Percentiles rank a stretch among this genome's conserved stretches.
Conservation (phyloP, 2,329 filamentous ascomycete species). For the Aspergillus sp. region DNA sequence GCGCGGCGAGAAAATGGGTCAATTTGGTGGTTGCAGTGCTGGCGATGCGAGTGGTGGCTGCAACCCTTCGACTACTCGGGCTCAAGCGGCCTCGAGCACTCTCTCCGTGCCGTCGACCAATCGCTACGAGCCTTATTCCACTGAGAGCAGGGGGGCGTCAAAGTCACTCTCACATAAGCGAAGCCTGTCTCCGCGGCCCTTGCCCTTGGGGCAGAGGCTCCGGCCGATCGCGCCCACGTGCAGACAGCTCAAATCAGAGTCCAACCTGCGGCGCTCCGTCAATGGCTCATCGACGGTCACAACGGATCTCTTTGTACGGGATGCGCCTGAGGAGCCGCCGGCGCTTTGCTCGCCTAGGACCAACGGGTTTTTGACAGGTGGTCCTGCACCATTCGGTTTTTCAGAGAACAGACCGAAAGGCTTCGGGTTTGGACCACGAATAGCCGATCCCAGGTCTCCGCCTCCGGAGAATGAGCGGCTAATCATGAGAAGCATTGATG, state of each 20-base stretch:
- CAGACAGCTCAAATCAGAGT: slow-evolving; percentile 10
- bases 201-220: slow-evolving; percentile 31
- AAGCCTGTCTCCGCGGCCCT: slow-evolving; percentile 26
- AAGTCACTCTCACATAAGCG: slow-evolving; percentile 22
- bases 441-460: slow-evolving; percentile 33
- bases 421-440: slow-evolving; percentile 12
- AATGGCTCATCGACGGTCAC: slow-evolving; percentile 21
- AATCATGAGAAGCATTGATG: slow-evolving; percentile 38
- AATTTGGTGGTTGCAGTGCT: too few species aligned
- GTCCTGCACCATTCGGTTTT: slow-evolving; percentile 24
- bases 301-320: slow-evolving; percentile 31
- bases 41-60: too few species aligned
- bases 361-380: slow-evolving; percentile 32
- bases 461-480: slow-evolving; percentile 28
- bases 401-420: slow-evolving; percentile 7
- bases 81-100: too few species aligned
- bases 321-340: slow-evolving; percentile 24
- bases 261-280: slow-evolving; percentile 12
- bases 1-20: slow-evolving; percentile 7
- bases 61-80: too few species aligned
- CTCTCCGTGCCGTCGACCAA: slow-evolving; percentile 17
- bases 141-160: slow-evolving; percentile 14
- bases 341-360: slow-evolving; percentile 38
- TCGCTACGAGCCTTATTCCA: slow-evolving; percentile 17
- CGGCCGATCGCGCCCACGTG: slow-evolving; percentile 11